Evolutionary conservation across 139 green algal genomes (phyloP), one percentile per base, ranked within the genome.

Genomic region (Eudorina sp.): DNA sequence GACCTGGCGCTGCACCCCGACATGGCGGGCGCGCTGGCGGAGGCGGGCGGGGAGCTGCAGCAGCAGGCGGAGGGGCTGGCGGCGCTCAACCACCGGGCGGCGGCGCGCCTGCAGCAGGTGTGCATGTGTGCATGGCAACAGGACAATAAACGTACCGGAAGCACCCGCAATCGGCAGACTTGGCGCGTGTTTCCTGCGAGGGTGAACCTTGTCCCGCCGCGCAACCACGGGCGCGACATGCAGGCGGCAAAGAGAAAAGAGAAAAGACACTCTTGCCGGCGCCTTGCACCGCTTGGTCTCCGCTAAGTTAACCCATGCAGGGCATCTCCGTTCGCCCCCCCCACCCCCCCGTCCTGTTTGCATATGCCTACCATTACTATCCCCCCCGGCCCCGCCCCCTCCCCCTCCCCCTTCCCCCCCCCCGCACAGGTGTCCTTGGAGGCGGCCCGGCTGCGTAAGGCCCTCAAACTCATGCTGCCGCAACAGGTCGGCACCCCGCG

Each of bases 1-100:
- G 82, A 88, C 64, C 34, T 88, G 62, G 82, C 18, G 66, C 82
- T 88, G 64, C 45, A 41, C 46, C 46, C 82, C 64, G 82, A 88
- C 68, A 80, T 88, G 82, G 64, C 36, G 45, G 23, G 6, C 31
- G 82, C 66, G 62, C 82, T 88, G 82, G 45, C 8, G 34, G 82
- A 25, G 4, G 82, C 82, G 45, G 46, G 4, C 23, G 68, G 14
- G 27, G 4, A 18, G 38, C 66, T 88, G 66, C 29, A 2, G 5
- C n/a, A 66, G 29, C 46, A 80, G 64, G 82, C 19, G 31, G 25
- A 9, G 43, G 64, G 40, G 64, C 82, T 88, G 45, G 23, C 29
- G 21, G 45, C 4, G 16, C 34, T 80, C 14, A 53, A 80, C 45
- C 6, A 4, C 13, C 45, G 46, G n/a, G 66, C 66, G 18, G 46